Conservation (phyloP, 2,329 filamentous ascomycete species). For the Cercospora sp. region DNA sequence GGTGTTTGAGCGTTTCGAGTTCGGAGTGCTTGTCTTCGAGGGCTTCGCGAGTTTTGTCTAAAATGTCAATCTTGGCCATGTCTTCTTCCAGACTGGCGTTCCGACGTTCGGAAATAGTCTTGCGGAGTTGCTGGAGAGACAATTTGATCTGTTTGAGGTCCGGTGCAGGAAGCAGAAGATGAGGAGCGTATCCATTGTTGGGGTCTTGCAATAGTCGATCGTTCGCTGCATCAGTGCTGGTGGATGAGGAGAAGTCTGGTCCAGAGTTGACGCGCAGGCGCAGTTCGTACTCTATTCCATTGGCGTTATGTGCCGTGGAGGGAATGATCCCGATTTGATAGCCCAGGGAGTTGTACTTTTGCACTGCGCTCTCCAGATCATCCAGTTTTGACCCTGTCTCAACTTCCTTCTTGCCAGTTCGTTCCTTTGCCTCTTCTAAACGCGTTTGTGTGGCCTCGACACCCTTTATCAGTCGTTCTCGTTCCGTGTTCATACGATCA, state of each 20-base stretch:
- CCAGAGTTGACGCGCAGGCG: slow-evolving; percentile 76
- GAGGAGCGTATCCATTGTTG: slow-evolving; percentile 83
- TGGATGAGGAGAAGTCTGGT: slow-evolving; percentile 66
- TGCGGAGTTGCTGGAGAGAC: slow-evolving; percentile 74
- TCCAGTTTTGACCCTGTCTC: slow-evolving; percentile 85
- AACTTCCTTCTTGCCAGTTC: slow-evolving; percentile 80
- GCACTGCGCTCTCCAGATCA: slow-evolving; percentile 85
- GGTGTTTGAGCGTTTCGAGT: slow-evolving; percentile 86
- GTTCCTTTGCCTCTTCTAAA: slow-evolving; percentile 81
- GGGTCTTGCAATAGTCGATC: slow-evolving; percentile 82
- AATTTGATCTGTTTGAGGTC: slow-evolving; percentile 85
- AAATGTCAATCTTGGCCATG: slow-evolving; percentile 89
- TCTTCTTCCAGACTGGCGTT: slow-evolving; percentile 81
- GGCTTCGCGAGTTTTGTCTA: slow-evolving; percentile 93
- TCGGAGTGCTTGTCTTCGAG: slow-evolving; percentile 94
- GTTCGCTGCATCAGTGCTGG: slow-evolving; percentile 43
- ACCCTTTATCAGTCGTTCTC: slow-evolving; percentile 86
- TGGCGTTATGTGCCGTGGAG: slow-evolving; percentile 77
- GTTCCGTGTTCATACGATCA: slow-evolving; percentile 95
- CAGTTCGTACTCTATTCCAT: slow-evolving; percentile 82
- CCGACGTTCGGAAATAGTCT: slow-evolving; percentile 88
- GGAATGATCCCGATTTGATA: slow-evolving; percentile 94
- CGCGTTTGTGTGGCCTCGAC: slow-evolving; percentile 74
- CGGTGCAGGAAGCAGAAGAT: slow-evolving; percentile 82
- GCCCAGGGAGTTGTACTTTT: slow-evolving; percentile 88